Conservation (phyloP, 2,329 filamentous ascomycete genomes). For the Rosellinia necatrix region DNA sequence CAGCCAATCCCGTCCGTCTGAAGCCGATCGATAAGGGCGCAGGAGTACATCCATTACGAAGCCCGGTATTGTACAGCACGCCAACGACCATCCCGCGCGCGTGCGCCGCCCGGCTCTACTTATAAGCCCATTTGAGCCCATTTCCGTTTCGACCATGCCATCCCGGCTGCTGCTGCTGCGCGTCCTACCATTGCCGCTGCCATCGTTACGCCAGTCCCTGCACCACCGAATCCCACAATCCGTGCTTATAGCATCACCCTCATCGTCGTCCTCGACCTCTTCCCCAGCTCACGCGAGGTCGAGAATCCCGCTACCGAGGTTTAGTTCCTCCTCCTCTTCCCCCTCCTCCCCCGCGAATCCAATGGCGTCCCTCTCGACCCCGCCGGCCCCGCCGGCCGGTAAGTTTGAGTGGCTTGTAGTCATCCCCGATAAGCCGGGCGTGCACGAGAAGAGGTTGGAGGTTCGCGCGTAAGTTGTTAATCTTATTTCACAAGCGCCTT, state of each 20-base stretch:
- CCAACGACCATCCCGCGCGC: no score
- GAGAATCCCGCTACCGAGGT: background rate
- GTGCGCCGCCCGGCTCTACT: no score
- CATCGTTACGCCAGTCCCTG: no score
- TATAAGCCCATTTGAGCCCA: no score
- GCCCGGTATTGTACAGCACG: no score
- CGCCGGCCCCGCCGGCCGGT: slow-evolving; percentile 33
- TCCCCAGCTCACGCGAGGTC: background rate
- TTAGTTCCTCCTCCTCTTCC: background rate
- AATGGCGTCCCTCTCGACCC: slow-evolving; percentile 34
- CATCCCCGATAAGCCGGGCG: slow-evolving; percentile 67
- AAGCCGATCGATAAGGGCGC: background rate
- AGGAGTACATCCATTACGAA: background rate
- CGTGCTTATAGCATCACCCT: background rate
- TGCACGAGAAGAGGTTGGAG: slow-evolving; percentile 63
- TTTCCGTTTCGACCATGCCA: background rate
- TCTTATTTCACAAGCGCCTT: background rate
- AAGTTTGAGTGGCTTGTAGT: slow-evolving; percentile 64
- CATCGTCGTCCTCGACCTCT: no score
- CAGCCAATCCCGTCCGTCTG: background rate
- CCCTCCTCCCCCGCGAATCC: slow-evolving; percentile 8
- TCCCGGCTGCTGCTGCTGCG: background rate
- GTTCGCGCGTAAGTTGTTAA: slow-evolving; percentile 56
- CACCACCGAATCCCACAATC: slow-evolving; percentile 11
- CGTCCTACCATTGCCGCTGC: background rate